Evolutionary conservation across 805 yeast species (phyloP), one percentile per base, ranked within the genome.

Genomic region (Saccharomyces eubayanus): DNA sequence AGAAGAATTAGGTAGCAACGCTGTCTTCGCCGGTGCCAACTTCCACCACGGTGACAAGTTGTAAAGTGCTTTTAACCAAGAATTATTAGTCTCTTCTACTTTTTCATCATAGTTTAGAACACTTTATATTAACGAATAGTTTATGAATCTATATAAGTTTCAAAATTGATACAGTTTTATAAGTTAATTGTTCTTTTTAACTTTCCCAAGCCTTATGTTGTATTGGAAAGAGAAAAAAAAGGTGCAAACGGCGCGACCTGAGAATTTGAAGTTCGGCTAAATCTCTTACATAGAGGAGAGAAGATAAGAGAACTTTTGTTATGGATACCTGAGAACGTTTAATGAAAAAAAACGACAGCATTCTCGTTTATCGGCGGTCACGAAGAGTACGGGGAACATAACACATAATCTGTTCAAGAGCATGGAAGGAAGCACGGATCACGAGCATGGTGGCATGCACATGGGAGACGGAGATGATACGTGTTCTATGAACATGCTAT

Each of bases 1-100:
- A 84, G 96, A 92, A 82, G 96, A 88, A 81, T 87, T 92, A 73
- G 98, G 97, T 73, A 91, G 83, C 86, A 89, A 90, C 83, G 97
- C 97, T 63, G 71, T 91, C 75, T 92, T 82, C 81, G 97, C 98
- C 62, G 97, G 98, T 75, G 81, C 79, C 71, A 77, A 87, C 76
- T 91, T 92, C 92, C 94, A 86, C 81, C 62, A 63, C 63, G 73
- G 72, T 67, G 56, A 60, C 67, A 72, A 72, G 62, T 75, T 70
- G 62, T 70, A 70, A 69, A 60, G 59, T 40, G 36, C 43, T 46
- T 50, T 36, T 36, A 36, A 36, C 43, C 20, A 36, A 36, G 31
- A 53, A 47, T 41, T 28, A 27, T 47, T 47, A 28, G 24, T 47
- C 29, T 47, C 21, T 36, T 48, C 53, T 49, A 30, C 30, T 49